Evolutionary conservation across 2,329 filamentous ascomycete genomes (phyloP).

Genomic region (Trichophyton schoenleinii): DNA sequence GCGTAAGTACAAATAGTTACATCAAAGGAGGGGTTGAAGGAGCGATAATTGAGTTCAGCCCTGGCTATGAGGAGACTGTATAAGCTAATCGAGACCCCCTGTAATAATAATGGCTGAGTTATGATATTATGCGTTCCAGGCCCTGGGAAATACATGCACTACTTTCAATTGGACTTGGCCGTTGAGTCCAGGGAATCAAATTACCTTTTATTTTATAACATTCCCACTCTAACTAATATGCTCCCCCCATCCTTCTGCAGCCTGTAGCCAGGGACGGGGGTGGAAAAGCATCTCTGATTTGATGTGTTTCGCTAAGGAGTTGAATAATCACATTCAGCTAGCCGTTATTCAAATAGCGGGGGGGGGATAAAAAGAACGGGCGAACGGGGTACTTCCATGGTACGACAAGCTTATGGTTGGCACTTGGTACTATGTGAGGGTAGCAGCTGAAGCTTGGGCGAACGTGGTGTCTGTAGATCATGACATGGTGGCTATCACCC

Average conservation of each 20-base stretch:
- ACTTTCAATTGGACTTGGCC: neutral
- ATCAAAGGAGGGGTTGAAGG: neutral
- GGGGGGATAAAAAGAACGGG: neutral
- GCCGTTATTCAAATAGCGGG: neutral
- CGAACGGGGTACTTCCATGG: neutral
- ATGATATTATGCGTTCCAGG: neutral
- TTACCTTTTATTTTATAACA: neutral
- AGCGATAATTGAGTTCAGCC: neutral
- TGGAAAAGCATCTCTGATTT: neutral
- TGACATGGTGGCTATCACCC: neutral
- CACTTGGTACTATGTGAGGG: neutral
- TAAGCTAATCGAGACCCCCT: neutral
- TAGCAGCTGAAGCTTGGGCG: neutral
- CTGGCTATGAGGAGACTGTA: neutral
- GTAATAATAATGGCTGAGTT: neutral
- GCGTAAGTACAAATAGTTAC: neutral
- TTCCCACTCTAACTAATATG: neutral
- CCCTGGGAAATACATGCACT: neutral
- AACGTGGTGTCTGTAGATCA: neutral
- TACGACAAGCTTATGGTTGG: neutral
- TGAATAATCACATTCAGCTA: neutral
- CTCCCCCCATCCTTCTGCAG: neutral
- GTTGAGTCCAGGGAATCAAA: neutral
- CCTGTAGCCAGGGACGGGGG: neutral
- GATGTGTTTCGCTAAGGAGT: neutral